Conservation (phyloP, 805 yeast species). For the Candida insectorum region DNA sequence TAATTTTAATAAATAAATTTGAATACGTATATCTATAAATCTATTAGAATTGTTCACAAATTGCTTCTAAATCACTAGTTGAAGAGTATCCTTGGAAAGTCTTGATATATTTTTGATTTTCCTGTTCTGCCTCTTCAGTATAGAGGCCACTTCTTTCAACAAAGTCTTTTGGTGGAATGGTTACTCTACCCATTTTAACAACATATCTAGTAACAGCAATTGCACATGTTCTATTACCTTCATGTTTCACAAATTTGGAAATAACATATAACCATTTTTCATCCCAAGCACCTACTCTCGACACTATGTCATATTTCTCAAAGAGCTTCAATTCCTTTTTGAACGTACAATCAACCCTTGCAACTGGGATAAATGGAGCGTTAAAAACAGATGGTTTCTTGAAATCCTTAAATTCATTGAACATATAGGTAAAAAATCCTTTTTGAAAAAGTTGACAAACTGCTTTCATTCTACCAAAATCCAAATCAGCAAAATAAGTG, state of each 20-base stretch:
- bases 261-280: slow-evolving; percentile 78
- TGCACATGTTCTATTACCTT: slow-evolving; percentile 36
- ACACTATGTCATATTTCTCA: slow-evolving; percentile 50
- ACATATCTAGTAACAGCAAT: slow-evolving; percentile 75
- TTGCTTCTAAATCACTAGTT: slow-evolving; percentile 9
- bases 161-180: slow-evolving; percentile 64
- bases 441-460: slow-evolving; percentile 56
- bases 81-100: slow-evolving; percentile 8
- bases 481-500: slow-evolving; percentile 79
- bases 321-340: slow-evolving; percentile 72
- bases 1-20: neutral
- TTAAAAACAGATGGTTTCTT: slow-evolving; percentile 21
- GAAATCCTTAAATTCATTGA: slow-evolving; percentile 34
- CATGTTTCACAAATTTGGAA: slow-evolving; percentile 50
- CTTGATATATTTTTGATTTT: slow-evolving; percentile 10
- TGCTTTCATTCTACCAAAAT: slow-evolving; percentile 67
- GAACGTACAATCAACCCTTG: slow-evolving; percentile 64
- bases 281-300: slow-evolving; percentile 78
- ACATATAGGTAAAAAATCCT: slow-evolving; percentile 45
- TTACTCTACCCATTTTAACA: slow-evolving; percentile 71
- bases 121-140: slow-evolving; percentile 12
- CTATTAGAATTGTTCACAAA: slow-evolving; percentile 6
- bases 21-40: neutral
- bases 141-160: slow-evolving; percentile 24
- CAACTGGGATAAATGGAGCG: slow-evolving; percentile 74